phyloP scores from a whole-genome alignment of 2,329 filamentous ascomycete genomes.

The Paecilomyces formosus region DNA sequence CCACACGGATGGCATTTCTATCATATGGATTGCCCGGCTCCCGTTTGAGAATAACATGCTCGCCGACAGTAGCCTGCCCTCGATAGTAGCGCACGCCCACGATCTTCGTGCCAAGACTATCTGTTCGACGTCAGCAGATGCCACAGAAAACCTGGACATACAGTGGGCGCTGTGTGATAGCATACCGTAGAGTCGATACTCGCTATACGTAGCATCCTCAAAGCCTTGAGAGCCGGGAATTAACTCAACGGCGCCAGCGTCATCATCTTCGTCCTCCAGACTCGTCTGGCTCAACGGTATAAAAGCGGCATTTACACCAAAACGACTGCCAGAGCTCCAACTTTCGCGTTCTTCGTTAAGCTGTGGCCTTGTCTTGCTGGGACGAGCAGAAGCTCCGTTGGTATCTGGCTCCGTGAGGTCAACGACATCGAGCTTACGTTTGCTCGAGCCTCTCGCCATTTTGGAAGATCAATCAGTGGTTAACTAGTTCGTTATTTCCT shows the following conservation, averaged over 20 bases:
- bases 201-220: conserved; percentile 28
- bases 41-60: conserved; percentile 55
- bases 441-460: conserved; percentile 12
- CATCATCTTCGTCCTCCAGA: conserved; percentile 30
- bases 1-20: conserved; percentile 66
- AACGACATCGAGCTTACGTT: conserved; percentile 16
- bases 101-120: conserved; percentile 45
- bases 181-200: conserved; percentile 34
- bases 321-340: conserved; percentile 15
- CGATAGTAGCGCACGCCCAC: conserved; percentile 57
- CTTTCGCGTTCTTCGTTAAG: not conserved
- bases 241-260: conserved; percentile 24
- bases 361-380: conserved; percentile 5
- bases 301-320: conserved; percentile 20
- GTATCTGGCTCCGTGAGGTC: conserved; percentile 20
- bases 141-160: not conserved
- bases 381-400: conserved; percentile 4
- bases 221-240: conserved; percentile 24
- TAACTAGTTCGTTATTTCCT: not conserved
- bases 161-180: not conserved
- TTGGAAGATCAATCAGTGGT: not conserved
- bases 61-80: conserved; percentile 55
- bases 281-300: conserved; percentile 25
- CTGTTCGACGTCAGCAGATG: conserved; percentile 9
- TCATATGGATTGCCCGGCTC: conserved; percentile 67